Percentiles rank a stretch among this genome's conserved stretches.
Conservation (phyloP, 192 early-diverging fungal species). For the Podila verticillata region DNA sequence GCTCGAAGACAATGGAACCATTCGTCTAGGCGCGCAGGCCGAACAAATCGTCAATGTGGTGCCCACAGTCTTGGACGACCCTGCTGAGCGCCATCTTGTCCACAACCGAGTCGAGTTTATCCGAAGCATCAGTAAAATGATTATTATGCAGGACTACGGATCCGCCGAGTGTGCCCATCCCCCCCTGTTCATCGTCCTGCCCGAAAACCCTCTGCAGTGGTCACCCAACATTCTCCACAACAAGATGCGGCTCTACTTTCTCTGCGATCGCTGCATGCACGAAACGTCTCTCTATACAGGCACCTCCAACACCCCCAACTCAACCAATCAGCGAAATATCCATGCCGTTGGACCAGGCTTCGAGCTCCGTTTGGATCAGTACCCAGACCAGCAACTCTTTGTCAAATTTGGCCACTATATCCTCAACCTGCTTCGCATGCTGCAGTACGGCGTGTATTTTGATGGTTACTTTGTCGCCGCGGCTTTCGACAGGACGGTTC, state of each 20-base stretch:
- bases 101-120: constrained; percentile 21
- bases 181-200: constrained; percentile 29
- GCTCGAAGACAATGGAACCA: background rate
- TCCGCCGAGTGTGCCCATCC: constrained; percentile 33
- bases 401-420: constrained; percentile 39
- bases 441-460: constrained; percentile 34
- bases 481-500: constrained; percentile 29
- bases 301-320: background rate
- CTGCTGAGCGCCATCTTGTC: constrained; percentile 22
- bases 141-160: constrained; percentile 30
- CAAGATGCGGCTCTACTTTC: constrained; percentile 42
- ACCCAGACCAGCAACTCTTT: constrained; percentile 31
- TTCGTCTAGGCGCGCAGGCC: background rate
- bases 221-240: constrained; percentile 36
- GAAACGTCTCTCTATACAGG: background rate
- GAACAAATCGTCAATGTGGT: background rate
- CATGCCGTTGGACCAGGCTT: constrained; percentile 26
- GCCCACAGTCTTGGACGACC: constrained; percentile 14
- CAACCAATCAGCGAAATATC: constrained; percentile 14
- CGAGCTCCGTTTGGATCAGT: constrained; percentile 37
- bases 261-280: constrained; percentile 38
- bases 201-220: constrained; percentile 36
- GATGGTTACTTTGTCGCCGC: constrained; percentile 27
- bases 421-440: constrained; percentile 36
- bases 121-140: constrained; percentile 9